These are phyloP conservation scores for Salvia rosmarinus DNA, from an alignment of 257 asterid species.

Conservation along the genomic window DNA sequence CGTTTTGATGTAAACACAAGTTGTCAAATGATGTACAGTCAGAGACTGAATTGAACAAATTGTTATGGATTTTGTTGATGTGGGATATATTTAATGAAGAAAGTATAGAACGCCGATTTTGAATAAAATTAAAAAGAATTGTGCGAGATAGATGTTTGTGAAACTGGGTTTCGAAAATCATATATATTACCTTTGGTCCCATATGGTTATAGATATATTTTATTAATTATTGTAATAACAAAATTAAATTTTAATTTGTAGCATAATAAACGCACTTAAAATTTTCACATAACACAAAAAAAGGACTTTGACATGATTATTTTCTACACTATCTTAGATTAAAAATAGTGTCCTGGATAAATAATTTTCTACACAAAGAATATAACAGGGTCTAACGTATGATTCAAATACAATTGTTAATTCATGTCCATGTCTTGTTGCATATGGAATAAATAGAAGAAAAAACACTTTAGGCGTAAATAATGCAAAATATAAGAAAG, in stretches of 20 bases:
- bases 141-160: neutral
- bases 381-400: neutral
- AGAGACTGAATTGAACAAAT: neutral
- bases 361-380: too few relatives aligned
- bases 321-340: too few relatives aligned
- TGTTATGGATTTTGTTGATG: slow-evolving; percentile 7
- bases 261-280: too few relatives aligned
- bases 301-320: too few relatives aligned
- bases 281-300: too few relatives aligned
- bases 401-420: neutral
- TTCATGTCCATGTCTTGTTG: neutral
- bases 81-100: neutral
- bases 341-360: too few relatives aligned
- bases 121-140: neutral
- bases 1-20: neutral
- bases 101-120: neutral
- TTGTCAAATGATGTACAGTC: slow-evolving; percentile 15
- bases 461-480: neutral
- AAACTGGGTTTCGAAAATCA: too few relatives aligned
- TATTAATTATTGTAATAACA: too few relatives aligned
- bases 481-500: neutral
- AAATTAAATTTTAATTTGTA: too few relatives aligned
- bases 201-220: too few relatives aligned
- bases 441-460: neutral
- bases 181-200: too few relatives aligned